Evolutionary conservation across 2,329 filamentous ascomycete genomes (phyloP), one percentile per base, ranked within the genome.

Genomic region (Nannizzia gypsea): DNA sequence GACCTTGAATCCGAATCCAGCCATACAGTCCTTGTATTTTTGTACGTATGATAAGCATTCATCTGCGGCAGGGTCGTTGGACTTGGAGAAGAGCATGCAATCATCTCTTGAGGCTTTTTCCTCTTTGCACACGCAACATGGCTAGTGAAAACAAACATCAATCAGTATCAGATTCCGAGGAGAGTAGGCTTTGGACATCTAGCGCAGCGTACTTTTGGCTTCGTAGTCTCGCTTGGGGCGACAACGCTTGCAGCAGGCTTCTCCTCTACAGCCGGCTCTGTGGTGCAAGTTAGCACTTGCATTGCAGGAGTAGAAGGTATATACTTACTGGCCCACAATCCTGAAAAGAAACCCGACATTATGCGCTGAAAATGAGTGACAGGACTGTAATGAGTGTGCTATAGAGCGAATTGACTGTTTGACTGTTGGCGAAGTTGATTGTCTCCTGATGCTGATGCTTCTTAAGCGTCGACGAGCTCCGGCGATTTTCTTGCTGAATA

Each of bases 41-140:
- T 89, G 83, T 64, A 99, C 88, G 63, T 89, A 81, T 57, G 85
- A 82, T 74, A 85, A 82, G 81, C 93, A 99, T 69, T 95, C 90
- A 69, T 83, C 81, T 68, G 89, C 83, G 9, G 69, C 65, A 42
- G 93, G 89, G 71, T 96, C 87, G 69, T 86, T 81, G 63, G 88
- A 81, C 64, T 83, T 90, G 60, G 90, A 95, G 79, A 97, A 96
- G 60, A 99, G 88, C 92, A 99, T 97, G 80, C 93, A 99, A 76
- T 99, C 91, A 77, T 99, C 93, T 64, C 93, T 89, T 67, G 82
- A 82, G 42, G 89, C 81, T 76, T 99, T 99, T 75, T 99, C 90
- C 50, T 93, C 84, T 72, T 91, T 96, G 83, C 93, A 99, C 31
- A 97, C 93, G 73, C 93, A 97, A 82, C 93, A 97, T 48, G 92